Conservation (phyloP, 805 yeast species). For the Hyphopichia homilentoma region DNA sequence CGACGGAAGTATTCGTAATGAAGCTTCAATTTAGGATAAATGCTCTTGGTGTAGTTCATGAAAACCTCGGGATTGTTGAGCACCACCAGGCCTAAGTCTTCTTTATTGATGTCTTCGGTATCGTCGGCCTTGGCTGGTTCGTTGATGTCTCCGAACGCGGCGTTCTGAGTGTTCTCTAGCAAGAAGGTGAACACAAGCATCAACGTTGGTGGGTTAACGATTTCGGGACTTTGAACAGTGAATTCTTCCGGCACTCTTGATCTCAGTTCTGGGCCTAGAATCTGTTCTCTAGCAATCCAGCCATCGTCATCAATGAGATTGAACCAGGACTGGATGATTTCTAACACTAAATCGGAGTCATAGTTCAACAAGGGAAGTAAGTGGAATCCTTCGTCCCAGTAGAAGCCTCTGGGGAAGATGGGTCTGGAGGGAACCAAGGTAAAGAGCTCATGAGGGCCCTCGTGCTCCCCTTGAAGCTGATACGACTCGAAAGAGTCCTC, state of each 20-base stretch:
- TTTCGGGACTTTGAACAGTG: conserved; percentile 78
- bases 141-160: conserved; percentile 20
- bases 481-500: conserved; percentile 64
- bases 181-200: conserved; percentile 66
- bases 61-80: conserved; percentile 57
- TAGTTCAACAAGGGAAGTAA: conserved; percentile 75
- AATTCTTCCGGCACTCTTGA: conserved; percentile 82
- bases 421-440: conserved; percentile 89
- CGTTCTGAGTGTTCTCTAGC: conserved; percentile 27
- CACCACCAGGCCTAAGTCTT: conserved; percentile 48
- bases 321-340: conserved; percentile 86
- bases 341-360: conserved; percentile 78
- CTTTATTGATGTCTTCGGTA: conserved; percentile 6
- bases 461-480: conserved; percentile 51
- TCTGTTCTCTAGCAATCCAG: conserved; percentile 96
- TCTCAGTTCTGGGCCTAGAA: conserved; percentile 87
- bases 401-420: conserved; percentile 93
- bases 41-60: conserved; percentile 50
- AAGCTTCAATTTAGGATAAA: conserved; percentile 71
- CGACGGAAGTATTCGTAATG: conserved; percentile 85
- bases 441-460: conserved; percentile 76
- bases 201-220: conserved; percentile 94
- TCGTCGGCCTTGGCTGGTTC: conserved; percentile 21
- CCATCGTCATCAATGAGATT: conserved; percentile 81
- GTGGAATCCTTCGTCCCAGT: conserved; percentile 99